Evolutionary conservation across 2,329 filamentous ascomycete genomes (phyloP).

Genomic region (Colletotrichum sp.): DNA sequence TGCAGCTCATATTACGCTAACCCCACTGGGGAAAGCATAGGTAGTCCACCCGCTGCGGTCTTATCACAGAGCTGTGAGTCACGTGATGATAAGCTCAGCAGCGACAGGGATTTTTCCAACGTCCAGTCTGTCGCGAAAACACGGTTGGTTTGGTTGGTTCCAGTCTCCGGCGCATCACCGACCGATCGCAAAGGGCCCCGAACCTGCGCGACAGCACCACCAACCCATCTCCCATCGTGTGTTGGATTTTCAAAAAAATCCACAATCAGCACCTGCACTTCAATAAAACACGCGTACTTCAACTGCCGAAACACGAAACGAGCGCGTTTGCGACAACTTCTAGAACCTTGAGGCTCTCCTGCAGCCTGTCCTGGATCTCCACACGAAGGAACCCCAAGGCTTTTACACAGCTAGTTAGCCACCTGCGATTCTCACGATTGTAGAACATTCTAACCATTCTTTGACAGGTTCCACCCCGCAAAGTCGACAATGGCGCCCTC

Average conservation of each 20-base stretch:
- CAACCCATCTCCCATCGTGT: neutral
- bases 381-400: neutral
- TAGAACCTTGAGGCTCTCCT: neutral
- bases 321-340: neutral
- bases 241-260: neutral
- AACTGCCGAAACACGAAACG: neutral
- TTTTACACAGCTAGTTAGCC: neutral
- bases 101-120: constrained; percentile 9
- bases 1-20: neutral
- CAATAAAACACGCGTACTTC: neutral
- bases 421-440: neutral
- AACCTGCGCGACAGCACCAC: constrained; percentile 9
- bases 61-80: neutral
- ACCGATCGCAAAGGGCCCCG: constrained; percentile 16
- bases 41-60: neutral
- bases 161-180: constrained; percentile 7
- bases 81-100: constrained; percentile 7
- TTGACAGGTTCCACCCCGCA: neutral
- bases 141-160: constrained; percentile 1
- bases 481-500: constrained; percentile 2
- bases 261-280: neutral
- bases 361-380: neutral
- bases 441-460: neutral
- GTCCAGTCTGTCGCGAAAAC: constrained; percentile 15
- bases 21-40: neutral